Base-by-base conservation (phyloP, 2,329 filamentous ascomycete species). In the Clonostachys solani region DNA sequence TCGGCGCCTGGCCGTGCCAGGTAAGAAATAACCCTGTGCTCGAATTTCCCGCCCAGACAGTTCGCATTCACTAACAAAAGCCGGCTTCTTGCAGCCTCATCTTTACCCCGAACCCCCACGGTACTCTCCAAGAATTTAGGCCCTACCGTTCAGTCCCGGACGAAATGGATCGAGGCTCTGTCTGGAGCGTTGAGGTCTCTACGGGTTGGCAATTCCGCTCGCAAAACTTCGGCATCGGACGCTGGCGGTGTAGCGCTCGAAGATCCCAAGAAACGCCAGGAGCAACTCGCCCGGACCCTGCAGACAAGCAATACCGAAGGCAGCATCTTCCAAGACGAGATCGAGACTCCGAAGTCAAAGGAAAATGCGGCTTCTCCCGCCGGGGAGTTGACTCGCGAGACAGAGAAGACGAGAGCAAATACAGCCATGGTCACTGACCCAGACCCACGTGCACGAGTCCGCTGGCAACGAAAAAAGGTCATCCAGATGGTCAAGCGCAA, bases 391-490 rank as follows among this genome's bases (percentile, higher is more conserved):
- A 52, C 54, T 29, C 23, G 23, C 23, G 23, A 29, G 19, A 47
- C 52, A 48, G 23, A 23, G 41, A 67, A 69, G 54, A 67, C 67
- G 23, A 60, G 58, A 36, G 72, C 74, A 36, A 76, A 77, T 55
- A 79, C 87, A 72, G 77, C 80, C 47, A 72, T 78, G 48, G 78
- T 80, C 29, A 69, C 89, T 42, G 87, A 96, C 64, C 94, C 94
- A 6, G 80, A 87, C 55, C 91, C 92, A 15, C 69, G 76, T 41
- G 77, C 77, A 48, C 81, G 91, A 49, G 73, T 83, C 46, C 78
- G 84, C 49, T 96, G 88, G 83, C 84, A 95, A 71, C 80, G 89
- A 58, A 90, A 86, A 67, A 90, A 92, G 77, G 81, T 95, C 38
- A 86, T 92, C 47, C 82, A 87, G 55, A 81, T 87, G 64, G 77